Percentiles rank a stretch among this genome's conserved stretches.
phyloP scores from a whole-genome alignment of 495 filamentous ascomycete species.

The Stereocaulon alpinum region DNA sequence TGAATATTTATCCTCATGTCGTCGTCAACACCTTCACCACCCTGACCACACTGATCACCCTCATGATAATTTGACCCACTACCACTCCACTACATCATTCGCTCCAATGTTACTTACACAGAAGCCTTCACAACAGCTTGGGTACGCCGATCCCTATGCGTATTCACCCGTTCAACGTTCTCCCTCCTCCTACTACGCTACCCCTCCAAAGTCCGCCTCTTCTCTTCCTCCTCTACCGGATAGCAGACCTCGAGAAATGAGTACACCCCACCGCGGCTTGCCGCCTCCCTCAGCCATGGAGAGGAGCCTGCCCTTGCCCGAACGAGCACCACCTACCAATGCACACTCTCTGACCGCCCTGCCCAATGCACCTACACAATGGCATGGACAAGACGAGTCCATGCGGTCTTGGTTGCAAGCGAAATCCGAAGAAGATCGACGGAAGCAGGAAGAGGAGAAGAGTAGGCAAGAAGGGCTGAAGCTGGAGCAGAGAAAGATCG shows the following conservation, averaged over 20 bases:
- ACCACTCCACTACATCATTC: neutral
- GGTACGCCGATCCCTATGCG: constrained; percentile 33
- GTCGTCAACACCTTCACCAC: neutral
- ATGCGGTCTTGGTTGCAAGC: constrained; percentile 75
- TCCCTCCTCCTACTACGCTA: constrained; percentile 29
- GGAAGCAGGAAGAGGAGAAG: constrained; percentile 79
- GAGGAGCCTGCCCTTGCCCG: constrained; percentile 25
- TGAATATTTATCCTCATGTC: constrained; percentile 7
- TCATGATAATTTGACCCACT: neutral
- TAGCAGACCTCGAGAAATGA: constrained; percentile 27
- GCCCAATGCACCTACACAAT: constrained; percentile 60
- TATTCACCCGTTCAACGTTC: constrained; percentile 29
- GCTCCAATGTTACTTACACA: constrained; percentile 36
- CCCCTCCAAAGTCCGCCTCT: constrained; percentile 19
- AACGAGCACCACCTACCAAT: constrained; percentile 29
- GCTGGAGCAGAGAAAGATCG: constrained; percentile 73
- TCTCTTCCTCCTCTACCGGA: constrained; percentile 20
- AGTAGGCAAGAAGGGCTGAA: constrained; percentile 68
- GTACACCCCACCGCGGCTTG: constrained; percentile 30
- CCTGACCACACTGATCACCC: neutral
- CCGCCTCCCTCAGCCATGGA: constrained; percentile 30
- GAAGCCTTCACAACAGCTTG: constrained; percentile 33
- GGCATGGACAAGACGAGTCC: constrained; percentile 66
- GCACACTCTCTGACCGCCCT: constrained; percentile 43
- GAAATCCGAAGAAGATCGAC: constrained; percentile 75